These are phyloP conservation scores for Volvox reticuliferus DNA, from an alignment of 139 green algal genomes.

Conservation along the genomic window DNA sequence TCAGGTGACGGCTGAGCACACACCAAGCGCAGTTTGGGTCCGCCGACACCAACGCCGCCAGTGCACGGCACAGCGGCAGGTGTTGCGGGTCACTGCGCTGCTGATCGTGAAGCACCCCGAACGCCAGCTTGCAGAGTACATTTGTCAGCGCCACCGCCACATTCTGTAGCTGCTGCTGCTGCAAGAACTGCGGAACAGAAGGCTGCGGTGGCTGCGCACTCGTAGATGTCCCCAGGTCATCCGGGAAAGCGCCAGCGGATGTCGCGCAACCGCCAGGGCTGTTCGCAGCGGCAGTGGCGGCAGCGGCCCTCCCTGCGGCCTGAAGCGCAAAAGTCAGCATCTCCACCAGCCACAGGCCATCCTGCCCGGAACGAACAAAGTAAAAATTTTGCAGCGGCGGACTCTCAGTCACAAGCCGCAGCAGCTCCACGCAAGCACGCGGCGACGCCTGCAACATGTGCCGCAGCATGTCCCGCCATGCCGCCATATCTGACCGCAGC, in stretches of 20 bases:
- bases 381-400: not conserved
- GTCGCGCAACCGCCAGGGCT: not conserved
- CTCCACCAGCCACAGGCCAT: conserved; percentile 5
- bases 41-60: not conserved
- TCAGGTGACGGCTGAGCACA: not conserved
- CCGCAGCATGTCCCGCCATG: conserved; percentile 13
- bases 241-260: not conserved
- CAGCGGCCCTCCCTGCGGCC: not conserved
- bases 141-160: not conserved
- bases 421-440: conserved; percentile 24
- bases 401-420: not conserved
- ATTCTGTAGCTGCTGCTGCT: not conserved
- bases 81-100: not conserved
- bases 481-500: conserved; percentile 46
- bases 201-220: too few relatives aligned
- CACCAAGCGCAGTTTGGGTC: not conserved
- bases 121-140: not conserved
- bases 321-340: not conserved
- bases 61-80: not conserved
- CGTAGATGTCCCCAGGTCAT: too few relatives aligned
- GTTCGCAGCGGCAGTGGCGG: not conserved
- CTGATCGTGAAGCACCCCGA: not conserved
- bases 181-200: not conserved
- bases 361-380: not conserved
- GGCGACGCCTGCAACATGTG: conserved; percentile 2